Base-by-base conservation (phyloP, 495 filamentous ascomycete species). In the Schizothecium vesticola region DNA sequence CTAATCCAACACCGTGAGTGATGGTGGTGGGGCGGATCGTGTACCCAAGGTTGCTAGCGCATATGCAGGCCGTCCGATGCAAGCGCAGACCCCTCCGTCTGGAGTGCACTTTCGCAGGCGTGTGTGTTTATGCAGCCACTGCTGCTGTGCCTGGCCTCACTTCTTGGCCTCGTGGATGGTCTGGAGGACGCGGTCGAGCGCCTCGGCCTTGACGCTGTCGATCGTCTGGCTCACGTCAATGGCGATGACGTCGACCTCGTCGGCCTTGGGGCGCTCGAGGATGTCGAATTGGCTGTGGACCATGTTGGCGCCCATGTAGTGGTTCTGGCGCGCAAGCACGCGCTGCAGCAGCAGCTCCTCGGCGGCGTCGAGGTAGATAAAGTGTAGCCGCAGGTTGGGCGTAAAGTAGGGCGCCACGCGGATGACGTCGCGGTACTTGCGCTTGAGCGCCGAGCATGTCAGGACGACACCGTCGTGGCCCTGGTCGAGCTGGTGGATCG, bases 261-360 rank as follows among this genome's bases (percentile, higher is more conserved):
- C 87, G 66, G 82, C 73, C 59, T 82, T 85, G 0, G 96, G 96
- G 73, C 90, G 88, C 79, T 99, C 93, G 21, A 99, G 85, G 61
- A 87, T 88, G 67, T 88, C 85, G 71, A 97, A 89, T 76, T 99
- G 96, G 75, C 91, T 94, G 65, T 90, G 89, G n/a, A 99, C 93
- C 96, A 99, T 99, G 64, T 88, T 87, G 68, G 91, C 91, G 77
- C 96, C 96, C 95, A 99, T 98, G 79, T 95, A 99, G 75, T 99
- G 96, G 61, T 88, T 86, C 80, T 93, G 76, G 70, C 94, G 87
- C 25, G 83, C 82, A 22, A 80, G 79, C 21, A 98, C 94, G 1
- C 96, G 86, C 71, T 87, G 80, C 58, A 96, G 80, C 31, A 97
- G 86, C 23, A 89, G 81, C 61, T 88, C 84, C 77, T 96, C 90